These are phyloP conservation scores for Colletotrichum tropicicola DNA, from an alignment of 2,329 filamentous ascomycete species.

Conservation along the genomic window DNA sequence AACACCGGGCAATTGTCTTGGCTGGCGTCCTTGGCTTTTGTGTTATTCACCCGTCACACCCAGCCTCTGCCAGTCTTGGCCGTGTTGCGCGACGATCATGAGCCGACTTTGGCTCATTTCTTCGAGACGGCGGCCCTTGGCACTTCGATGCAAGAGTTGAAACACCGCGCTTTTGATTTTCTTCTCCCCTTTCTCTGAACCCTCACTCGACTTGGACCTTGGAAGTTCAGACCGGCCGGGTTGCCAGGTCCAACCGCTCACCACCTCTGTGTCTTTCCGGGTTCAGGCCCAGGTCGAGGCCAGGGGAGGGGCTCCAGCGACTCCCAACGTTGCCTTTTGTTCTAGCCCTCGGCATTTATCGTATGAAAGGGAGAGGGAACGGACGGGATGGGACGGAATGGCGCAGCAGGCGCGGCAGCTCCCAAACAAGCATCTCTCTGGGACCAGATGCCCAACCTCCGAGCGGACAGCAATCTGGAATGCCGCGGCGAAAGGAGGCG, in stretches of 20 bases:
- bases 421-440: slow-evolving; percentile 8
- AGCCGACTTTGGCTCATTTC: slow-evolving; percentile 11
- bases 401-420: slow-evolving; percentile 14
- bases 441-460: not conserved
- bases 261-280: no score
- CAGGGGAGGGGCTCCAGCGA: not conserved
- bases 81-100: slow-evolving; percentile 12
- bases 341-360: slow-evolving; percentile 12
- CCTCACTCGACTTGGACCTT: not conserved
- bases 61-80: slow-evolving; percentile 5
- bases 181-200: not conserved
- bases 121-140: slow-evolving; percentile 22
- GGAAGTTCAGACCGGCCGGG: no score
- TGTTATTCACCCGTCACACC: not conserved
- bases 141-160: slow-evolving; percentile 27
- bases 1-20: not conserved
- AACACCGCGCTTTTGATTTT: slow-evolving; percentile 8
- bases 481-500: not conserved
- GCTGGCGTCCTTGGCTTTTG: not conserved
- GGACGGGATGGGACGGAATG: slow-evolving; percentile 23
- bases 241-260: not conserved
- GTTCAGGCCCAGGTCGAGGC: not conserved
- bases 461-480: not conserved
- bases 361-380: slow-evolving; percentile 6
- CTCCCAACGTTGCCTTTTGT: slow-evolving; percentile 6